A percentile compares a stretch with the other conserved stretches of the same genome.
Conservation (phyloP, 1,284 basidiomycete species). For the Cryptococcus sp. region DNA sequence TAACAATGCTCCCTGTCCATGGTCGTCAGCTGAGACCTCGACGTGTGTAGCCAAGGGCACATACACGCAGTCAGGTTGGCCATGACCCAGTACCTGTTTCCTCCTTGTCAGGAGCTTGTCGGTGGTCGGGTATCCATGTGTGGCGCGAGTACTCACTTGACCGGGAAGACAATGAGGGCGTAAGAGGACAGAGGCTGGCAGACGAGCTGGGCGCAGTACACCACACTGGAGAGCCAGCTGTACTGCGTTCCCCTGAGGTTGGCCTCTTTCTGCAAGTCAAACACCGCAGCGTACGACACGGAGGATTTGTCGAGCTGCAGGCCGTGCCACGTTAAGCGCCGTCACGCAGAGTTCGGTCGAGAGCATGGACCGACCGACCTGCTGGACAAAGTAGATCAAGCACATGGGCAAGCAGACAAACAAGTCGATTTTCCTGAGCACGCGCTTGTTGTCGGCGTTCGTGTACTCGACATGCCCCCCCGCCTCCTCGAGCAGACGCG, state of each 20-base stretch:
- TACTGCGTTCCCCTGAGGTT: conserved; percentile 28
- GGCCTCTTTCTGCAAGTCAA: conserved; percentile 23
- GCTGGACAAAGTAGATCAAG: conserved; percentile 26
- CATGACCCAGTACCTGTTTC: conserved; percentile 32
- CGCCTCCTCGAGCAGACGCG: conserved; percentile 20
- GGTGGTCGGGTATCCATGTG: too few relatives aligned
- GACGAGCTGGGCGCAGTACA: conserved; percentile 38
- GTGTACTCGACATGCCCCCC: conserved; percentile 31
- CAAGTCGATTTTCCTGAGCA: conserved; percentile 28
- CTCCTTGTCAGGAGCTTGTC: too few relatives aligned
- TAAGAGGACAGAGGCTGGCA: conserved; percentile 36
- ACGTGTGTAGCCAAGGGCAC: not conserved
- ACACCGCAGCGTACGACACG: conserved; percentile 43
- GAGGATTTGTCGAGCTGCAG: conserved; percentile 40
- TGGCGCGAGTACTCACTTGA: conserved; percentile 25
- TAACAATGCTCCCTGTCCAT: conserved; percentile 24
- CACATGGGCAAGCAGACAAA: conserved; percentile 33
- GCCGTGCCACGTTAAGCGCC: conserved; percentile 10
- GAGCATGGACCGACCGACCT: conserved; percentile 4
- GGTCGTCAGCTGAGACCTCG: not conserved
- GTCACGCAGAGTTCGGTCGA: not conserved
- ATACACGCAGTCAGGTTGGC: conserved; percentile 36
- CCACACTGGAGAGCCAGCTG: conserved; percentile 28
- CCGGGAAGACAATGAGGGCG: conserved; percentile 31
- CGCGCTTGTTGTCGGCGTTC: conserved; percentile 21